Conservation (phyloP, 2,329 filamentous ascomycete genomes). For the Pseudogymnoascus sp. region DNA sequence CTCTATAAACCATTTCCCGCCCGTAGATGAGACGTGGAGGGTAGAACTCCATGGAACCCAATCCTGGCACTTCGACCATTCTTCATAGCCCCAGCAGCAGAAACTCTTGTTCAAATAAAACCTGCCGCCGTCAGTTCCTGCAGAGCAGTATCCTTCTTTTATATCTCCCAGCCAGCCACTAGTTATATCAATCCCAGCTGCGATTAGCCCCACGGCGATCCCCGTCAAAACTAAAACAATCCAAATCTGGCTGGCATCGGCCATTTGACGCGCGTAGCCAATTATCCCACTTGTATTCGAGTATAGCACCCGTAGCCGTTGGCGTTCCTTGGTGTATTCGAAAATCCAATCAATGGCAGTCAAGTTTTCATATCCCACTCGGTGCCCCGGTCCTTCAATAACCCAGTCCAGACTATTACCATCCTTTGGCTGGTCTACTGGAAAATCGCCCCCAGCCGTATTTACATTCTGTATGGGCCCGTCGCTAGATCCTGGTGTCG, state of each 20-base stretch:
- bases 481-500: constrained; percentile 16
- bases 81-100: constrained; percentile 88
- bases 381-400: constrained; percentile 75
- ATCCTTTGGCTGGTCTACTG: constrained; percentile 34
- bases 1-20: constrained; percentile 73
- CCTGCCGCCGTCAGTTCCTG: constrained; percentile 65
- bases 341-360: constrained; percentile 99
- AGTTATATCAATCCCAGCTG: constrained; percentile 80
- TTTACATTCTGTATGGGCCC: constrained; percentile 17
- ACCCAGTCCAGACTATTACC: constrained; percentile 68
- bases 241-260: constrained; percentile 90
- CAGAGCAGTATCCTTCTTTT: constrained; percentile 82
- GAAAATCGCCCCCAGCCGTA: constrained; percentile 12
- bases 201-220: constrained; percentile 72
- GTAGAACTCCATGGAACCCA: constrained; percentile 83
- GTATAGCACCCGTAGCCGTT: constrained; percentile 71
- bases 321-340: constrained; percentile 92
- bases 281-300: constrained; percentile 62
- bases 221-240: constrained; percentile 79
- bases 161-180: constrained; percentile 91
- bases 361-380: constrained; percentile 91
- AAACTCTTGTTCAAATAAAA: constrained; percentile 91
- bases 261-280: constrained; percentile 63
- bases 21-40: constrained; percentile 56
- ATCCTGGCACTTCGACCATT: constrained; percentile 70